phyloP scores from a whole-genome alignment of 1,284 basidiomycete genomes.

The Cutaneotrichosporon daszewskae region DNA sequence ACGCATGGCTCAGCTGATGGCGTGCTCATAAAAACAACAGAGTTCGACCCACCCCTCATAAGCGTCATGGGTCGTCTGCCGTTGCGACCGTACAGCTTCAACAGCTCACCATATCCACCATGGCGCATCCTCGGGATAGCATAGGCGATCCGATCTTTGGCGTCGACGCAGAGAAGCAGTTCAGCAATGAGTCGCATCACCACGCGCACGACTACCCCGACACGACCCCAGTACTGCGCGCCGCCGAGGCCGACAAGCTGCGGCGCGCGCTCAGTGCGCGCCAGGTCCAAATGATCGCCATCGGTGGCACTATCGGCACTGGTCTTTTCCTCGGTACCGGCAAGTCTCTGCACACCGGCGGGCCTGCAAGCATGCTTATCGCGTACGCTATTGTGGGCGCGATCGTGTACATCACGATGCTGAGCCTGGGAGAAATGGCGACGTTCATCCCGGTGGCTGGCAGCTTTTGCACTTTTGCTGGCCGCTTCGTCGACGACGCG shows the following conservation, averaged over 20 bases:
- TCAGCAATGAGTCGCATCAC: too few relatives aligned
- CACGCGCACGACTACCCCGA: too few relatives aligned
- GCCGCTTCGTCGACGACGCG: slow-evolving; percentile 55
- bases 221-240: too few relatives aligned
- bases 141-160: too few relatives aligned
- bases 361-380: slow-evolving; percentile 35
- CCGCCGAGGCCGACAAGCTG: slow-evolving; percentile 7
- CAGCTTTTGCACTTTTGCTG: slow-evolving; percentile 71
- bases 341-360: slow-evolving; percentile 35
- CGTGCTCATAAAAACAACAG: too few relatives aligned
- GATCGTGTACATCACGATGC: slow-evolving; percentile 45
- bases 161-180: too few relatives aligned
- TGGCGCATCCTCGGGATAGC: too few relatives aligned
- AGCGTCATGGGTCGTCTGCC: too few relatives aligned
- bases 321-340: slow-evolving; percentile 3
- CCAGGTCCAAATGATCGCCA: slow-evolving; percentile 24
- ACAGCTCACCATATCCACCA: too few relatives aligned
- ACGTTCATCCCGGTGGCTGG: slow-evolving; percentile 52
- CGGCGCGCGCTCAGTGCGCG: slow-evolving; percentile 6
- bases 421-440: slow-evolving; percentile 49
- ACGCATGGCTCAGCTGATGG: too few relatives aligned
- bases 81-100: too few relatives aligned
- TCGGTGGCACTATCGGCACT: slow-evolving; percentile 20
- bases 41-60: too few relatives aligned
- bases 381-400: slow-evolving; percentile 36